Conservation (phyloP, 1,139 yeast genomes). For the Geotrichum cucujoidarum region DNA sequence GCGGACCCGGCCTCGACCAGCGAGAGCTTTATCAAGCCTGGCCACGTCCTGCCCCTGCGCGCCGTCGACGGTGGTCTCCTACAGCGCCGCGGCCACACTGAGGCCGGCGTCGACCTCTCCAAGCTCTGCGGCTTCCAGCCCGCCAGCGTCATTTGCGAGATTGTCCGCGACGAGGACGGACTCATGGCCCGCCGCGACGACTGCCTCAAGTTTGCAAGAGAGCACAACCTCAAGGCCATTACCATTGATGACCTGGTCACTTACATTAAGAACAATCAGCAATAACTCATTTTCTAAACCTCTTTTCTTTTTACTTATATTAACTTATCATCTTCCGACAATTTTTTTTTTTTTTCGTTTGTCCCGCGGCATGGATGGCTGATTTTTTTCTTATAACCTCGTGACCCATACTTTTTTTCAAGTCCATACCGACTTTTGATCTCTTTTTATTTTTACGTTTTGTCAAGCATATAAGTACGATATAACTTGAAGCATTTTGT, state of each 20-base stretch:
- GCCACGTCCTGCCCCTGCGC: conserved; percentile 87
- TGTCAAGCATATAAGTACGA: background rate
- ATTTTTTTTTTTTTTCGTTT: conserved; percentile 3
- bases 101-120: conserved; percentile 90
- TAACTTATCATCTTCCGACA: background rate
- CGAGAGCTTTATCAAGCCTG: conserved; percentile 77
- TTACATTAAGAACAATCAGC: conserved; percentile 38
- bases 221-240: conserved; percentile 63
- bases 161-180: conserved; percentile 91
- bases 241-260: conserved; percentile 74
- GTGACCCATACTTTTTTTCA: too few species aligned
- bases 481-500: too few species aligned
- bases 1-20: conserved; percentile 59
- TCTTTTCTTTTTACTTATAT: too few species aligned
- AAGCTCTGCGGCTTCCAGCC: conserved; percentile 71
- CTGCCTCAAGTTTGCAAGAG: conserved; percentile 63
- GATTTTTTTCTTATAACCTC: too few species aligned
- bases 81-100: conserved; percentile 93
- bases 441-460: conserved; percentile 4
- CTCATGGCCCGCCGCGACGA: conserved; percentile 92
- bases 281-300: too few species aligned
- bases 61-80: conserved; percentile 83
- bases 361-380: too few species aligned
- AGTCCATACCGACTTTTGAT: too few species aligned
- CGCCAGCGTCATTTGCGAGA: conserved; percentile 89